A percentile compares a stretch with the other conserved stretches of the same genome.
These are phyloP conservation scores for Halophytophthora polymorphica DNA, from an alignment of 352 stramenopile species.

Conservation along the genomic window DNA sequence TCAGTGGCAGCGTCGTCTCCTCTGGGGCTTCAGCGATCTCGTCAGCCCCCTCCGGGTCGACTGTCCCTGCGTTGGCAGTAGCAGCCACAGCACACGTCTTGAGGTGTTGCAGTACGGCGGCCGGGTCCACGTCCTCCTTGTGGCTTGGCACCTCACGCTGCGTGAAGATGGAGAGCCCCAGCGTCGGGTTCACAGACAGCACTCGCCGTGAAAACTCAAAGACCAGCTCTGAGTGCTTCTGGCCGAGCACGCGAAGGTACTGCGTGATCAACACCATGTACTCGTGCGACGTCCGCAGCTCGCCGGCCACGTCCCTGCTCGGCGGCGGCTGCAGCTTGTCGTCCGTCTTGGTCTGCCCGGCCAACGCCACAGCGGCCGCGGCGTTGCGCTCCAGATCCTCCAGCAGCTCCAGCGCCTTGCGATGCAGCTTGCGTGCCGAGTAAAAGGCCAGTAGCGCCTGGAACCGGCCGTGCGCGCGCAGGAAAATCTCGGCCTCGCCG, in stretches of 20 bases:
- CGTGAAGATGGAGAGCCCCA: conserved; percentile 80
- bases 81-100: conserved; percentile 48
- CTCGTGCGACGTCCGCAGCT: conserved; percentile 36
- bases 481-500: conserved; percentile 70
- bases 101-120: conserved; percentile 58
- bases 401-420: conserved; percentile 75
- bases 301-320: background rate
- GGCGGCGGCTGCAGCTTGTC: background rate
- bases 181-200: conserved; percentile 41
- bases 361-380: conserved; percentile 17
- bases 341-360: conserved; percentile 3
- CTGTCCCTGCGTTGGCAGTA: background rate
- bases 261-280: conserved; percentile 62
- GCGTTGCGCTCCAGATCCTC: conserved; percentile 73
- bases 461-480: conserved; percentile 62
- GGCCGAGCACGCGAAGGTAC: conserved; percentile 63
- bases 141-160: conserved; percentile 42
- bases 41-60: conserved; percentile 4
- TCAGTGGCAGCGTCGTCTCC: conserved; percentile 43
- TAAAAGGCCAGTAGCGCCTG: conserved; percentile 71
- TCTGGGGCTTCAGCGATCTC: conserved; percentile 6
- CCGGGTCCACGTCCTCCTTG: conserved; percentile 64
- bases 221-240: conserved; percentile 64
- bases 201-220: conserved; percentile 82
- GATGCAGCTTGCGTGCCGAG: conserved; percentile 61